Base-by-base conservation (phyloP, 1,284 basidiomycete species). In the Ceratobasidium sp. region DNA sequence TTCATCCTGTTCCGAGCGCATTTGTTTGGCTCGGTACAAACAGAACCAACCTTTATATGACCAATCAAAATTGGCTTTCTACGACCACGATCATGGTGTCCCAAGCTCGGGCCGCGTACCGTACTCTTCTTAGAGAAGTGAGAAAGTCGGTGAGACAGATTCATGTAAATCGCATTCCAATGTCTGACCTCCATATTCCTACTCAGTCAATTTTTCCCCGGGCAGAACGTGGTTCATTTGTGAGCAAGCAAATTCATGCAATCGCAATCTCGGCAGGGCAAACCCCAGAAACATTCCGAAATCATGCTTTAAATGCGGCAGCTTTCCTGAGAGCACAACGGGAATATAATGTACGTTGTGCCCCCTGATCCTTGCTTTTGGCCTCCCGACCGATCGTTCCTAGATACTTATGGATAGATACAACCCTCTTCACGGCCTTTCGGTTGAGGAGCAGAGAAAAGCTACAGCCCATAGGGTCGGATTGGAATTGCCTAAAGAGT, bases 401-500 rank as follows among this genome's bases (percentile, higher is more conserved):
- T 13, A 66, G 62, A 19, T 56, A 46, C 42, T 66, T 29, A 66
- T 66, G 62, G 62, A 66, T 29, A 66, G 62, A 33, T 66, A 66
- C 46, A 66, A 66, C 29, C 62, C 62, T 13, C 62, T 66, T 19
- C 39, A 66, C 21, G 60, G 60, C 4, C 29, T 66, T 11, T 44
- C 60, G 25, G 60, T 66, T 1, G 60, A 66, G 21, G 60, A 66
- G 36, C 60, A 66, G 44, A 42, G 60, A 27, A 66, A 46, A 27
- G 60, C 60, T 19, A 66, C 60, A 3, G 60, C 60, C 16, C 29
- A 54, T 30, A 33, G 60, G 25, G 60, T 66, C 44, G 60, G 60
- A 9, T 46, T 66, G 25, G 60, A 66, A 41, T 25, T 66, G 14
- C 60, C 60, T 9, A 54, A 66, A 23, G 60, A 66, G 8, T 59